Evolutionary conservation across 106 monocot species (phyloP).

Genomic region (Phalaenopsis equestris): DNA sequence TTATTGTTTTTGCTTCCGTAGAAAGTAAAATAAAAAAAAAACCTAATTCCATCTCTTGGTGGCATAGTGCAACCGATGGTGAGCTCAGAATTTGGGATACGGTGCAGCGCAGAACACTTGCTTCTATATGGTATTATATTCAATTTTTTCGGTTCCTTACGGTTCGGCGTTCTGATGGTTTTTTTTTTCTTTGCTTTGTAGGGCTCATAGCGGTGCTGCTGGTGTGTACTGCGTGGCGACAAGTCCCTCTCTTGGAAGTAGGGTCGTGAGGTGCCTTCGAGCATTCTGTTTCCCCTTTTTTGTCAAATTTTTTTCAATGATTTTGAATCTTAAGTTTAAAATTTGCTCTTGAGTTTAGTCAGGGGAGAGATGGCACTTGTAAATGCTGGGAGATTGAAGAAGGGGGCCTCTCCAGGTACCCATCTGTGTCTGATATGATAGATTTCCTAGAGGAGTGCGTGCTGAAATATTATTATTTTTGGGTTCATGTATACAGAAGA

Average conservation of each 20-base stretch:
- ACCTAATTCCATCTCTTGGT: not conserved
- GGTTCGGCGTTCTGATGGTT: not conserved
- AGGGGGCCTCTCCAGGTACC: constrained; percentile 67
- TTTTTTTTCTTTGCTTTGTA: constrained; percentile 8
- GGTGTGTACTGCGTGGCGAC: constrained; percentile 76
- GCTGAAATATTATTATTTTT: not conserved
- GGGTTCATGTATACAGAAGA: not conserved
- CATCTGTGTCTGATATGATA: not conserved
- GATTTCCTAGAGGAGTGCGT: not conserved
- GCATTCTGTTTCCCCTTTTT: not conserved
- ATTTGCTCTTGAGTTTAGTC: constrained; percentile 35
- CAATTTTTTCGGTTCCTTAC: not conserved
- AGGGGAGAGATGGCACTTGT: constrained; percentile 88
- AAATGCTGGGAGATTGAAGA: constrained; percentile 83
- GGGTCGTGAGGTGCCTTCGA: constrained; percentile 49
- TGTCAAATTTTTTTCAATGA: not conserved
- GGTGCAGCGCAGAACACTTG: constrained; percentile 53
- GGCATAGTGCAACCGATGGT: constrained; percentile 43
- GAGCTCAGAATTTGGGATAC: constrained; percentile 86
- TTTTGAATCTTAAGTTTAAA: not conserved
- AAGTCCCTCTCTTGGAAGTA: constrained; percentile 38
- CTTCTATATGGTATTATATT: constrained; percentile 36
- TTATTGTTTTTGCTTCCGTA: not conserved
- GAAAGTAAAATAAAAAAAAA: not conserved
- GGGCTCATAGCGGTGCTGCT: constrained; percentile 79